These are phyloP conservation scores for Penicillium verhagenii DNA, from an alignment of 495 filamentous ascomycete genomes.

Conservation along the genomic window DNA sequence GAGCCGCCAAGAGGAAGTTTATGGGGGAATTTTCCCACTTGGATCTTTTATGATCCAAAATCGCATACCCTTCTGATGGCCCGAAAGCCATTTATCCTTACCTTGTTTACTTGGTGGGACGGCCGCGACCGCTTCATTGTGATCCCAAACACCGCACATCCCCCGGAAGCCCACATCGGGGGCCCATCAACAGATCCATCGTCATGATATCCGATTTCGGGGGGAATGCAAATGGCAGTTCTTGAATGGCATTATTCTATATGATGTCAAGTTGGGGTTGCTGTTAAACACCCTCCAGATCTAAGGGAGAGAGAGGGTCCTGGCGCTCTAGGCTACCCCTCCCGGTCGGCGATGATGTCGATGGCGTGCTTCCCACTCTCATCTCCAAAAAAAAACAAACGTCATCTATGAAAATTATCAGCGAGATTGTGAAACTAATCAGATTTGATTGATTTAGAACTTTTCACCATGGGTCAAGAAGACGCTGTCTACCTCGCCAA, in stretches of 20 bases:
- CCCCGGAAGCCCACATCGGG: conserved; percentile 1
- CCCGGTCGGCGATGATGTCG: conserved; percentile 28
- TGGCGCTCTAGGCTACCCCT: conserved; percentile 22
- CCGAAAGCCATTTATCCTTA: conserved; percentile 6
- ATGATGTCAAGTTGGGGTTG: neutral
- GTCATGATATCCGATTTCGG: conserved; percentile 11
- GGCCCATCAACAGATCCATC: conserved; percentile 13
- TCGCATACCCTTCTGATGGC: conserved; percentile 11
- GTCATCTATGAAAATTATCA: neutral
- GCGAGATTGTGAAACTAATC: conserved; percentile 7
- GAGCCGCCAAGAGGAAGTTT: neutral
- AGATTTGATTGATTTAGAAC: conserved; percentile 18
- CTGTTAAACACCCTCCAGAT: neutral
- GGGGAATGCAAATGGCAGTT: neutral
- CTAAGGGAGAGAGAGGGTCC: neutral
- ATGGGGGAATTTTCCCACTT: neutral
- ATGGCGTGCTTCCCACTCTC: conserved; percentile 26
- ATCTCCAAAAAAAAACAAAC: conserved; percentile 2
- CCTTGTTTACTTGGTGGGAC: conserved; percentile 25
- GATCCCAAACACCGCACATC: conserved; percentile 16
- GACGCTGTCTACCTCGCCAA: conserved; percentile 99
- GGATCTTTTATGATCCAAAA: conserved; percentile 1
- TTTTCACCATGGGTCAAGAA: conserved; percentile 93
- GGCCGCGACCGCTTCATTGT: conserved; percentile 29
- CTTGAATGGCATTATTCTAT: neutral